Evolutionary conservation across 805 yeast species (phyloP), one percentile per base, ranked within the genome.

Genomic region (Candida xyloterini): DNA sequence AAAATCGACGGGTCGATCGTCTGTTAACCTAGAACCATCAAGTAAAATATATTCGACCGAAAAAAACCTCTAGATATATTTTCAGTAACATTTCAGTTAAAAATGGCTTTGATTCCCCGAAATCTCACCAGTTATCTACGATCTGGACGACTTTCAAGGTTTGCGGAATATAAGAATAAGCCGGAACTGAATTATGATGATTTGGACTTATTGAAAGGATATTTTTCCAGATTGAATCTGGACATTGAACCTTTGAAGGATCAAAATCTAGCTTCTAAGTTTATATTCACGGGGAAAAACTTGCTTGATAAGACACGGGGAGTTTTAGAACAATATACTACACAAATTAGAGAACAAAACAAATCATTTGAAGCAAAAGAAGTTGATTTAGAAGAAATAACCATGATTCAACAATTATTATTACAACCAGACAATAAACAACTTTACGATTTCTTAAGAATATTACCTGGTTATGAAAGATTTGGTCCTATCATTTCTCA

Each of bases 211-310:
- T 25, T 39, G 20, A 33, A 25, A 14, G n/a, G 15, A 5, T 39
- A 39, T 25, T 20, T 39, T 7, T 15, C 28, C 8, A 20, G 27
- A 20, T 16, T 39, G 16, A 36, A 33, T 24, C 30, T 39, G 10
- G 25, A 15, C 14, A n/a, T 16, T 20, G n/a, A 20, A 7, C 7
- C 14, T 10, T 3, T n/a, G 10, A 11, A 27, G 10, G 34, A 31
- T 18, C 3, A 27, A 23, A 15, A 18, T 11, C 3, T 24, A 6
- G 22, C 24, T 8, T 4, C 41, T 6, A 20, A 22, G 9, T 43
- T 42, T 25, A 27, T 35, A 18, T 42, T 28, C 15, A 39, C 53
- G 6, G 53, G 50, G 5, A 33, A 29, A 22, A 38, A 40, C 14
- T 27, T 48, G 22, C 30, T 43, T 28, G 11, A 27, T 10, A 25